Conservation (phyloP, 257 asterid species). For the Solanum microdontum region DNA sequence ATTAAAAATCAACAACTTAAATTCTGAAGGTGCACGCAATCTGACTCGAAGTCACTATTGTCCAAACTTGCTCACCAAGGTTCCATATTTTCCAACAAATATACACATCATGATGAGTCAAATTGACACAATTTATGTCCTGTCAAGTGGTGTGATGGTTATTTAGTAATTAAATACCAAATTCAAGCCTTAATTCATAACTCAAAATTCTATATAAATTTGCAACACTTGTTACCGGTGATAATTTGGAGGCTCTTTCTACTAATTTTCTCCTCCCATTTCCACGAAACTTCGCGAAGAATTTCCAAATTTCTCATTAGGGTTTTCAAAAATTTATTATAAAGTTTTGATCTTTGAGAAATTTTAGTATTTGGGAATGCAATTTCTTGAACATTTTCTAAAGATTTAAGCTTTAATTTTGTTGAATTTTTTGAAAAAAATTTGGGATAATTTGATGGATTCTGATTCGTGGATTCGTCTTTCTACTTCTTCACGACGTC, state of each 20-base stretch:
- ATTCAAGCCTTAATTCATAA: background rate
- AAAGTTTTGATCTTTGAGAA: background rate
- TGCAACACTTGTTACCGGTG: background rate
- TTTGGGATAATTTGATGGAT: slow-evolving; percentile 30
- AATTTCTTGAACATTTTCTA: background rate
- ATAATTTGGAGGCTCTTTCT: background rate
- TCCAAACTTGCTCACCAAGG: background rate
- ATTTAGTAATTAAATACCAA: background rate
- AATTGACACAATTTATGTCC: background rate
- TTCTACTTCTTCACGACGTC: slow-evolving; percentile 40
- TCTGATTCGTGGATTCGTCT: slow-evolving; percentile 66
- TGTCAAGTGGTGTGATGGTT: background rate
- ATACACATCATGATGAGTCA: slow-evolving; percentile 1
- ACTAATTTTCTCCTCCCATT: background rate
- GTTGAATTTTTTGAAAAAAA: background rate
- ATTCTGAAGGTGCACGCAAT: too few species aligned
- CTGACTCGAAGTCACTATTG: accelerated
- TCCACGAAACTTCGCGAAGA: background rate
- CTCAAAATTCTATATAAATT: background rate
- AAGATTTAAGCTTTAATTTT: background rate
- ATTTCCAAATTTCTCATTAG: background rate
- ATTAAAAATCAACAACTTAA: too few species aligned
- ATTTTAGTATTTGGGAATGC: background rate
- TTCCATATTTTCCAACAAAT: background rate
- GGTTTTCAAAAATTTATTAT: background rate